Base-by-base conservation (phyloP, 108 stramenopile species). In the Parietichytrium sp. region DNA sequence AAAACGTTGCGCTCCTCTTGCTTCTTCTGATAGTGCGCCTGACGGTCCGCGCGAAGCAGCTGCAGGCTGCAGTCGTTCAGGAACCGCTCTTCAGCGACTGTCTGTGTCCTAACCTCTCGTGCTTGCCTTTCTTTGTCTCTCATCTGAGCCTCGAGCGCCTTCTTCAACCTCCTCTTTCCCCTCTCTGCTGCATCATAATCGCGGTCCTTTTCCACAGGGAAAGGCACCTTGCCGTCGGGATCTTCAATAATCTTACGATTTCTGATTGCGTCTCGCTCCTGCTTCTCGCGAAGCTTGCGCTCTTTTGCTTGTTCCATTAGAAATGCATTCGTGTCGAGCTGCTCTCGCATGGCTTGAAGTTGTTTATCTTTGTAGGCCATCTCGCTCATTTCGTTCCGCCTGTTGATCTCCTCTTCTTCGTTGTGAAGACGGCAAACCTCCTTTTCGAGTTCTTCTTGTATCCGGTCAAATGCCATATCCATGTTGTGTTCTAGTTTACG, bases 301-400 rank as follows among this genome's bases (percentile, higher is more conserved):
- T 72, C 55, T 38, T 72, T 30, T 18, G 55, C 55, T 23, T 72
- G 55, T 38, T 72, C 42, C 36, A 72, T 72, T n/a, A 72, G 55
- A 38, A 72, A 72, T 42, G 7, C 16, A 18, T 72, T 72, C 29
- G 42, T n/a, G 29, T 72, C 55, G 36, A 72, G 55, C 55, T 72
- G 55, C 30, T 72, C 55, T 6, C 55, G 4, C 55, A 42, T 72
- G 36, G 42, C 42, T 18, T 72, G 4, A 27, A 72, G 29, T 16
- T 42, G 38, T 38, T 72, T 72, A 1, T 72, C 55, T 30, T 38
- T 30, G 29, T 72, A 72, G 20, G 55, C 55, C 55, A 72, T 72
- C 38, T 72, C 55, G 18, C 55, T 72, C 30, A 72, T 72, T 72
- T 72, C 55, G 1, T 72, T 72, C 36, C 55, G 55, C 0, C 55